Evolutionary conservation across 2,329 filamentous ascomycete genomes (phyloP), one percentile per base, ranked within the genome.

Genomic region (Alternaria hordeiaustralica): DNA sequence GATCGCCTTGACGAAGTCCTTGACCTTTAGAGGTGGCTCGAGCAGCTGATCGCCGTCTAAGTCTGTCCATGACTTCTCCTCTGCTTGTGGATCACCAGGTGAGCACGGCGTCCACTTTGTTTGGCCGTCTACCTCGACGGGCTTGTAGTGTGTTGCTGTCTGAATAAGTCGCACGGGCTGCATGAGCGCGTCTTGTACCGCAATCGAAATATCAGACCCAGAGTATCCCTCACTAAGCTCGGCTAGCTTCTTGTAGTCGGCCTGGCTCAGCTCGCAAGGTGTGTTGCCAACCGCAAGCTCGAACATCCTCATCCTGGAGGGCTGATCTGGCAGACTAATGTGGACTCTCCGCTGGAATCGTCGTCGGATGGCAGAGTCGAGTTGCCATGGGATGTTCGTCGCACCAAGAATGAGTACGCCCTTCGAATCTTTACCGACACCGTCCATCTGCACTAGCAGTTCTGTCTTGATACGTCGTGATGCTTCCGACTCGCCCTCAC

Each of bases 401-500:
- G 96, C 96, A 64, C 96, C 96, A 4, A 99, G 88, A 44, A 99
- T 96, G 23, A 99, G 85, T 9, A 99, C 95, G 20, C 95, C 96
- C 74, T 92, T 94, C 66, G 92, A 95, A 81, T 99, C 96, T 67
- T 96, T 95, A 67, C 96, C 96, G 10, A 99, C 96, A 82, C 96
- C 96, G 74, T 99, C 96, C 96, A 99, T 99, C 82, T 99, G 96
- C 18, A 99, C 95, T 13, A 99, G 89, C 75, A 99, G 89, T 81
- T 99, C 96, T 1, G 96, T 99, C 84, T 99, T 99, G 86, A 99
- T 99, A 79, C 96, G 92, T 65, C 96, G 89, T 56, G 94, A 97
- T 1, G 96, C 96, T 85, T 99, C 96, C 2, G 94, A 97, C 84
- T 99, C 96, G 78, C 96, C 96, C 86, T 99, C 96, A 51, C 89